These are phyloP conservation scores for Canna indica DNA, from an alignment of 176 grass and related monocot genomes.

Conservation along the genomic window DNA sequence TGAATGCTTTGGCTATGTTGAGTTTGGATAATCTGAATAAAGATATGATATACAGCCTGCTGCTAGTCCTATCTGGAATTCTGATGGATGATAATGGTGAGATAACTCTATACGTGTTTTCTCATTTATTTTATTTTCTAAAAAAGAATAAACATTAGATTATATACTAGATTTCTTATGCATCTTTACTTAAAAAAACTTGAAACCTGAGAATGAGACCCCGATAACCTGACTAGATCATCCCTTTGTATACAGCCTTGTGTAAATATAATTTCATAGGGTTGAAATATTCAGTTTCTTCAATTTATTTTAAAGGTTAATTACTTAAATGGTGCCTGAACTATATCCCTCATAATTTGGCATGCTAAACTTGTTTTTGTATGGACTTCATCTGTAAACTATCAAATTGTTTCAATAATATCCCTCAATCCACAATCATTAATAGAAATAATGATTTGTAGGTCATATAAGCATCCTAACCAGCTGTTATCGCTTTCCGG, in stretches of 20 bases:
- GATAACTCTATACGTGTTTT: slow-evolving; percentile 19
- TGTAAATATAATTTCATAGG: background rate
- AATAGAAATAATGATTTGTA: too few species aligned
- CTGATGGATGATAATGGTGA: slow-evolving; percentile 85
- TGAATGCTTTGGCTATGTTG: slow-evolving; percentile 59
- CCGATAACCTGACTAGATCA: background rate
- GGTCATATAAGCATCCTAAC: too few species aligned
- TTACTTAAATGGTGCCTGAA: too few species aligned
- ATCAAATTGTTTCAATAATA: too few species aligned
- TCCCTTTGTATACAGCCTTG: background rate
- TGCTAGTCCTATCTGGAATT: slow-evolving; percentile 83
- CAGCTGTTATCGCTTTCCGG: too few species aligned
- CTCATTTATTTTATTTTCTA: slow-evolving; percentile 3
- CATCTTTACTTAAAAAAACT: background rate
- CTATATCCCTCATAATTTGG: too few species aligned
- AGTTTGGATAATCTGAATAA: slow-evolving; percentile 49
- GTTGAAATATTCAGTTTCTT: background rate
- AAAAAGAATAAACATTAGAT: background rate
- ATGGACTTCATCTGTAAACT: too few species aligned
- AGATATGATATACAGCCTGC: slow-evolving; percentile 66
- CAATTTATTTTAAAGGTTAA: too few species aligned
- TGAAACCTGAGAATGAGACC: background rate
- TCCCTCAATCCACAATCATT: too few species aligned
- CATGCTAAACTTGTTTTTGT: too few species aligned
- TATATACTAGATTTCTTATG: background rate